phyloP scores from a whole-genome alignment of 495 filamentous ascomycete species.

The Aspergillus bridgeri region DNA sequence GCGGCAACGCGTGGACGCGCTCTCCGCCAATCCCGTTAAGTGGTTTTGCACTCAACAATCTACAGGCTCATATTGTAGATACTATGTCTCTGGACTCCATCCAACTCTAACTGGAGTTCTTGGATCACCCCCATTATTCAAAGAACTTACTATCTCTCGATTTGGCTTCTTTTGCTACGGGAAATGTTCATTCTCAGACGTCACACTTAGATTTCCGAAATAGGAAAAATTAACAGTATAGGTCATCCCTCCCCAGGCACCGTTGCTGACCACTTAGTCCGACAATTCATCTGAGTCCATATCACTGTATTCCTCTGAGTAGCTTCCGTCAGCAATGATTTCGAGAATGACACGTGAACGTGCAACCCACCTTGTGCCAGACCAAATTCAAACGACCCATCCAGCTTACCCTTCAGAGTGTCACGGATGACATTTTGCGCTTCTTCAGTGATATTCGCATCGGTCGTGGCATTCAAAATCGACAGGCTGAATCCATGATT shows the following conservation, averaged over 20 bases:
- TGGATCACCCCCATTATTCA: background rate
- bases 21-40: constrained; percentile 22
- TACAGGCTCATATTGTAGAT: too few relatives aligned
- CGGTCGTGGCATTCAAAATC: constrained; percentile 33
- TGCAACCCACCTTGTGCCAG: constrained; percentile 24
- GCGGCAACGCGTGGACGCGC: constrained; percentile 24
- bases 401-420: constrained; percentile 28
- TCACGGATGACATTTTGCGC: constrained; percentile 36
- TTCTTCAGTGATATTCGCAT: constrained; percentile 29
- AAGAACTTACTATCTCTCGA: too few relatives aligned
- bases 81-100: too few relatives aligned
- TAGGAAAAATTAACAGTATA: background rate
- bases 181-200: background rate
- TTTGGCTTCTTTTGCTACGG: background rate
- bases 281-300: constrained; percentile 29
- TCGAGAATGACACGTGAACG: background rate
- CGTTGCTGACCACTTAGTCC: constrained; percentile 13
- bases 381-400: constrained; percentile 44
- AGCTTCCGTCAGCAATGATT: constrained; percentile 2
- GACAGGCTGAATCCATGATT: constrained; percentile 36
- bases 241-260: background rate
- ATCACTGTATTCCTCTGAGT: constrained; percentile 25
- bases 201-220: background rate
- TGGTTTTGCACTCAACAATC: too few relatives aligned
- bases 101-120: too few relatives aligned